Base-by-base conservation (phyloP, 2,329 filamentous ascomycete species). In the Aspergillus sp. region DNA sequence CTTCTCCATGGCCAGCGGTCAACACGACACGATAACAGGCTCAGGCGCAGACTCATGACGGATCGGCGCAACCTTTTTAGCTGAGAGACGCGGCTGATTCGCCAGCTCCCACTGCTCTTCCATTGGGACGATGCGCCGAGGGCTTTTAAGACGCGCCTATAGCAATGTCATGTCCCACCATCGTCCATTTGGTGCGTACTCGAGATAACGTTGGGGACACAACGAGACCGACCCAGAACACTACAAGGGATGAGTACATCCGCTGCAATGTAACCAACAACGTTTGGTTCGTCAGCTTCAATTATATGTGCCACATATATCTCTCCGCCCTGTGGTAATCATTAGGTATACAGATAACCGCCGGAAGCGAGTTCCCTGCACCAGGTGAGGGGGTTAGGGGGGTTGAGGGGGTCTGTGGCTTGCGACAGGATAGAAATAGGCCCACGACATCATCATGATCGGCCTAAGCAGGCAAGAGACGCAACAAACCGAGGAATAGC, bases 21-120 rank as follows among this genome's bases (percentile, higher is more conserved):
- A 45, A 23, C 30, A 23, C 30, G 23, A 47, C 48, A 45, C 28
- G 8, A n/a, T 50, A 30, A 50, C 47, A 25, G 47, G 25, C 47
- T 50, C 47, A 50, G n/a, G 25, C 47, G 28, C 47, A 50, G n/a
- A n/a, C n/a, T 50, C 47, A 50, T 30, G 47, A 28, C 47, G 25
- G 47, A 49, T 49, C 45, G 23, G 25, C 47, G 23, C 47, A 50
- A 28, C 45, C 45, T n/a, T 23, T 15, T 6, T 13, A 36, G 45
- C 45, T 48, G 21, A 21, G 45, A 23, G 47, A 21, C 9, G 45
- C 23, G 25, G 47, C 5, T 49, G 47, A 49, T 49, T 49, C 47
- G 47, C n/a, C n/a, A 21, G 41, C 41, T 21, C 23, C 17, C 10
- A 36, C 32, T 13, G 32, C 32, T 36, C 32, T 30, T 28, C 45